Evolutionary conservation across 2,329 filamentous ascomycete genomes (phyloP), one percentile per base, ranked within the genome.

Genomic region (Cordyceps javanica): DNA sequence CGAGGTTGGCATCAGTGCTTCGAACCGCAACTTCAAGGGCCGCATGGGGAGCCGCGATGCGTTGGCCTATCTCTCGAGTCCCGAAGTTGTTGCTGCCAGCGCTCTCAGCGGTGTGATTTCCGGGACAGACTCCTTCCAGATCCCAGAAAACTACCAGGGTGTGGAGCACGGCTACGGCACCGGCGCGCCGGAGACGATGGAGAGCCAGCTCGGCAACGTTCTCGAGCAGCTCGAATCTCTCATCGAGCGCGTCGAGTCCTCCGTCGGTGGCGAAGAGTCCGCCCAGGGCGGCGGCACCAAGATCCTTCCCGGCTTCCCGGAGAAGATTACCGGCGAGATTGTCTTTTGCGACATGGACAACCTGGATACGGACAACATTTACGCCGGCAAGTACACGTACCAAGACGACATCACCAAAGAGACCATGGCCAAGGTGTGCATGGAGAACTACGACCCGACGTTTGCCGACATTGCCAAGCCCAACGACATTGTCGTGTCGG

Each of bases 341-440:
- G 79, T 96, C 48, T 96, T 94, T 73, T 90, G 84, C 68, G 90
- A 96, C 66, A 84, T 82, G 1, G 77, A 81, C 63, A 95, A 96
- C 73, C 84, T 97, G 69, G 90, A 94, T 73, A 97, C 93, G 0
- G 93, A 97, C 67, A 87, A 82, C 55, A 96, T 97, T 70, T 97
- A 97, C 71, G 25, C 58, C 1, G 67, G 90, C 5, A 91, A 92
- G 69, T 91, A 90, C 71, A 97, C 92, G 0, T 97, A 97, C 73
- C 90, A 95, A 69, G 92, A 97, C 68, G 82, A 89, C 65, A 79
- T 97, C 1, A 75, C 88, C 0, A 77, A 74, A 0, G 87, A 90
- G 60, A 84, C 84, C 58, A 97, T 97, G 93, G 90, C 91, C 0
- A 77, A 89, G 63, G 91, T 92, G 0, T 92, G 89, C 72, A 97